Base-by-base conservation (phyloP, 1,139 yeast genomes). In the Saccharomyces hybrid region DNA sequence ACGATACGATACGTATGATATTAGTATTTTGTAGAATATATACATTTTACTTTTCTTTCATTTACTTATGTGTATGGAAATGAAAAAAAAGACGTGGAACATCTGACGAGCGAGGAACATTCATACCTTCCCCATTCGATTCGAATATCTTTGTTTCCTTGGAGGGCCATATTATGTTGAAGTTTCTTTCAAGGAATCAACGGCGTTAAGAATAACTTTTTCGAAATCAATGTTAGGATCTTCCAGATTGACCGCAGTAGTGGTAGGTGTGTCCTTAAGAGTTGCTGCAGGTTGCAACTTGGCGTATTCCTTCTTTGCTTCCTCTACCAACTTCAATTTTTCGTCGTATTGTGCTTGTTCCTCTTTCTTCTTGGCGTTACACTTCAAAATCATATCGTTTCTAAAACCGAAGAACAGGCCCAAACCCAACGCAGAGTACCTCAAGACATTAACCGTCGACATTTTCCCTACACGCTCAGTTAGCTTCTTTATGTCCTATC, bases 151-250 rank as follows among this genome's bases (percentile, higher is more conserved):
- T 5, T 38, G 24, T 19, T 19, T 16, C 19, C 19, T 38, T 38
- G 19, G 44, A 9, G 19, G 19, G 7, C 26, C 19, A 38, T 38
- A 16, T 38, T 19, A 38, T 38, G 44, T 38, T 19, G 44, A 38
- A 19, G 44, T 19, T 38, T 38, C 44, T 24, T 38, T 38, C 44
- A 38, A 19, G 44, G 73, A 66, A 58, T 75, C 79, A 58, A 78
- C 77, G 56, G 79, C 78, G 56, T 75, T 71, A 64, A 78, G 66
- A 57, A 79, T 75, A 49, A 76, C 78, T 55, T 74, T 75, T 57
- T 77, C 96, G 63, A 87, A 78, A 72, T 91, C 97, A 73, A 89
- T 81, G 78, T 89, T 86, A 65, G 95, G 95, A 74, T 90, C 96
- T 68, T 88, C 95, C 74, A 91, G 80, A 75, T 89, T 84, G 64